Base-by-base conservation (phyloP, 129 eudicot genomes). In the Pulicaria dysenterica region DNA sequence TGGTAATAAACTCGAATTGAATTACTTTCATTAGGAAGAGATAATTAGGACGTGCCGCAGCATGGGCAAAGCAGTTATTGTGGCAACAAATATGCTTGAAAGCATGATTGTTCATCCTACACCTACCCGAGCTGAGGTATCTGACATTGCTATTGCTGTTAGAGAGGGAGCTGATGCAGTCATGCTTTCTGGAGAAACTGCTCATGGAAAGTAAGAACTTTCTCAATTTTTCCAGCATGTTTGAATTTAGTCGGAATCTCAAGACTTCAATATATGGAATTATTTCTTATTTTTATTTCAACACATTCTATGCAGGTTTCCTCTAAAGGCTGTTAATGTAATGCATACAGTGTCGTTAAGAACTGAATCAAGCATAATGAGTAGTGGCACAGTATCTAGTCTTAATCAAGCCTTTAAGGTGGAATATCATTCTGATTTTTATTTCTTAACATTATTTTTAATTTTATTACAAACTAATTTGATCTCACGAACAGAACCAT, bases 151-250 rank as follows among this genome's bases (percentile, higher is more conserved):
- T 43, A 94, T 90, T 84, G 98, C 98, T 49, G 96, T 93, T 68
- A 75, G 91, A 81, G 98, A 94, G 79, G 96, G 98, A 10, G 91
- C 98, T 63, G 98, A 94, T 80, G 96, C 96, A 4, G 91, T 94
- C 80, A 94, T 94, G 98, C 98, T 94, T 78, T 94, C 98, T 16
- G 98, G 96, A 83, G 98, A 93, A 93, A 93, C 98, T 78, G 98
- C 98, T 54, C 89, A 93, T 37, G 98, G 98, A 72, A 93, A 93
- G 98, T 93, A 80, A 77, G 96, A 43, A 60, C 39, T 47, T 47
- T 69, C 36, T 37, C 37, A 14, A 16, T 64, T 36, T 14, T 56
- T 61, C 54, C 69, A 38, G 24, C 47, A 24, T 37, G 38, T 42
- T 51, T n/a, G 53, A 39, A 24, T 1, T 24, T 24, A 24, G 31